Evolutionary conservation across 2,329 filamentous ascomycete species (phyloP), one percentile per base, ranked within the genome.

Genomic region (Microthyrium microscopicum): DNA sequence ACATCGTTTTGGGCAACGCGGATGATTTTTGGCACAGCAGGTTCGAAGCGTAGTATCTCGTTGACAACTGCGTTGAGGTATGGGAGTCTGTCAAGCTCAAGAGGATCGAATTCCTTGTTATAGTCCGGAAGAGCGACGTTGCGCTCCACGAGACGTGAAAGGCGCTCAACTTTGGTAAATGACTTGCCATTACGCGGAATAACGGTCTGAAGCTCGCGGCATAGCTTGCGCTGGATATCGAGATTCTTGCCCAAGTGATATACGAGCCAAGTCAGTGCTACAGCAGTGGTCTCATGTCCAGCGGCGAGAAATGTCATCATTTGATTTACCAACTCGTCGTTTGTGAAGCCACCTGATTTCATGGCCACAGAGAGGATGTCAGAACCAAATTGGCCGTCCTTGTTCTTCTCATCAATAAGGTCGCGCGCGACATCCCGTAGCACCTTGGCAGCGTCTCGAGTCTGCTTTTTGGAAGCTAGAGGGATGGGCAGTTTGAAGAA

Each of bases 11-110:
- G 61, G 0, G 81, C 65, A 40, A 74, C 61, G 41, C 84, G 77
- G 36, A 77, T 49, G 0, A 79, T 85, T 19, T 77, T 47, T 0
- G 77, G 73, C 0, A 85, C 77, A 0, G 83, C 78, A 1, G 76
- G 60, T 53, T 70, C 74, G 48, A 77, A 68, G 32, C 84, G 77
- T 27, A 91, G 66, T 9, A 77, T 66, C 54, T 93, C 84, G 46
- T 69, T 77, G 50, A 77, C 75, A 16, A 92, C 71, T 20, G 82
- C 82, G 47, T 80, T 73, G 28, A 89, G 69, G 51, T 87, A 92
- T 3, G 78, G 75, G 49, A 91, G 68, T 35, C 62, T 62, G 54
- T 89, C 80, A 42, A 87, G 67, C 40, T 76, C 65, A 4, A 60
- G 45, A 31, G 63, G 62, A 1, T 62, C 60, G 37, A 73, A 61